Conservation (phyloP, 257 asterid genomes). For the Lycium barbarum region DNA sequence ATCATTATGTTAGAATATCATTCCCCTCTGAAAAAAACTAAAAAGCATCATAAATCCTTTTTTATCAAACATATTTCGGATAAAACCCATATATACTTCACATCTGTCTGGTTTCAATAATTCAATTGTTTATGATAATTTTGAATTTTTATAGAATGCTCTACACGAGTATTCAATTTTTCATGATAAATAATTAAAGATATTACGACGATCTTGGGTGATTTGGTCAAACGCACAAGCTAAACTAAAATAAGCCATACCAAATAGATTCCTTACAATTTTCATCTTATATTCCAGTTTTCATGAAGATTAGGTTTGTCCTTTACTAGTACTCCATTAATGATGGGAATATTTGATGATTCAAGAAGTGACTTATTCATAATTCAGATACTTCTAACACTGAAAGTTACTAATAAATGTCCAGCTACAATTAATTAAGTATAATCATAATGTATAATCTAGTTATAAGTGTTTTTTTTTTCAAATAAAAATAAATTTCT, state of each 20-base stretch:
- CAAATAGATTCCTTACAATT: background rate
- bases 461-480: background rate
- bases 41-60: background rate
- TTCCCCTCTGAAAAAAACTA: background rate
- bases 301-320: background rate
- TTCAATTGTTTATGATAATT: background rate
- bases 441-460: background rate
- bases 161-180: background rate
- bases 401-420: background rate
- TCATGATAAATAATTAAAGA: background rate
- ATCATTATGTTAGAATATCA: background rate
- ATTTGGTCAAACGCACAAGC: background rate
- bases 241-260: background rate
- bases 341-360: background rate
- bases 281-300: background rate
- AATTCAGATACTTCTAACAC: background rate
- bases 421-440: background rate
- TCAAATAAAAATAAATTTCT: background rate
- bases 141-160: background rate
- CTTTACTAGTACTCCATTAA: background rate
- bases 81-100: background rate
- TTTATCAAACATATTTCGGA: background rate
- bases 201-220: background rate
- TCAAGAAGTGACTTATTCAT: background rate
- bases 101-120: background rate